These are phyloP conservation scores for Calonectria fujianensis DNA, from an alignment of 2,329 filamentous ascomycete genomes.

Conservation along the genomic window DNA sequence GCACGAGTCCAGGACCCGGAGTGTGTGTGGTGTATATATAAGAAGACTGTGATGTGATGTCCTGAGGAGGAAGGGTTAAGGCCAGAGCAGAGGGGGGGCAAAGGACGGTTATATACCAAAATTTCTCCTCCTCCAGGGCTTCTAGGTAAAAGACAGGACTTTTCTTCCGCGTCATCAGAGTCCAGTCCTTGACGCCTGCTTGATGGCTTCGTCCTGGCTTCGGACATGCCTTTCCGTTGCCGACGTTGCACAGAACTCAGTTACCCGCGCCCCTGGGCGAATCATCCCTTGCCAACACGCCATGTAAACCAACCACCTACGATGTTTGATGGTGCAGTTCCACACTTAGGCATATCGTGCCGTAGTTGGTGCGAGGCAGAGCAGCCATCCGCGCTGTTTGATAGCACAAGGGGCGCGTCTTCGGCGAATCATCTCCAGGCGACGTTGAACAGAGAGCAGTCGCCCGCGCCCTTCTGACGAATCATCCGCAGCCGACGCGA, in stretches of 20 bases:
- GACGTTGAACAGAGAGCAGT: not conserved
- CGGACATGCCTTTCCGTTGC: not conserved
- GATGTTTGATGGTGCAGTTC: not conserved
- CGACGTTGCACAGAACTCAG: not conserved
- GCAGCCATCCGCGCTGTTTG: not conserved
- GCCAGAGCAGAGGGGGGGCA: not conserved
- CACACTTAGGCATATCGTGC: not conserved
- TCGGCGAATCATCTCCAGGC: not conserved
- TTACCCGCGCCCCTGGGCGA: not conserved
- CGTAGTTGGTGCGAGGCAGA: not conserved
- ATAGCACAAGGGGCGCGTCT: not conserved
- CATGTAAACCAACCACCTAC: not conserved
- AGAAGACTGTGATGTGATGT: not conserved
- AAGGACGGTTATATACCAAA: not conserved
- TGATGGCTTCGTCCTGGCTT: not conserved
- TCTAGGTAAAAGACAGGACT: not conserved
- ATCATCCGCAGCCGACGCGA: not conserved
- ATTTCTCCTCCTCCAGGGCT: not conserved
- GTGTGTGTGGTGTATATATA: not conserved
- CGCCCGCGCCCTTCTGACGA: not conserved
- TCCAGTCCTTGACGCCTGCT: not conserved
- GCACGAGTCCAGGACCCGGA: not conserved
- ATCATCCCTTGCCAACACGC: not conserved
- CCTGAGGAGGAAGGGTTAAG: not conserved
- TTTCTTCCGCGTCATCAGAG: not conserved